These are phyloP conservation scores for Emmonsia crescens DNA, from an alignment of 2,329 filamentous ascomycete genomes.

Conservation along the genomic window DNA sequence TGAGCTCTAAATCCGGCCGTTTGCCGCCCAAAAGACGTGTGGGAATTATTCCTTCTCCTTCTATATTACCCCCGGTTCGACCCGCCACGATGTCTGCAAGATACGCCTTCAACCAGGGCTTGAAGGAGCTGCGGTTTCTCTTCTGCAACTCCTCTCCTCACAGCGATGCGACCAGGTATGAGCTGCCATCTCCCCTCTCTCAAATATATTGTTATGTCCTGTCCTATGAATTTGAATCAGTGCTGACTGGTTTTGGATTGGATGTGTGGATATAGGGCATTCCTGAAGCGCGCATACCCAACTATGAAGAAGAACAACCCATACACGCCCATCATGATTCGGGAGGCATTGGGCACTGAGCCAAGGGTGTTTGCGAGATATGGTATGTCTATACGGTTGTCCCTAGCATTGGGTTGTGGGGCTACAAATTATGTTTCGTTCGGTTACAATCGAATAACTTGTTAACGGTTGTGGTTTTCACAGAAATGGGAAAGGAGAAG, in stretches of 20 bases:
- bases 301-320: slow-evolving; percentile 99
- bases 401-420: neutral
- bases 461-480: neutral
- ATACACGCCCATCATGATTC: slow-evolving; percentile 81
- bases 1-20: slow-evolving; percentile 4
- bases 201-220: neutral
- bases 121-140: slow-evolving; percentile 94
- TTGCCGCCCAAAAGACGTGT: neutral
- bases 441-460: neutral
- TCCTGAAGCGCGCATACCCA: slow-evolving; percentile 83
- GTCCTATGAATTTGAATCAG: neutral
- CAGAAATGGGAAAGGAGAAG: slow-evolving; percentile 60
- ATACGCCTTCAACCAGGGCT: slow-evolving; percentile 77
- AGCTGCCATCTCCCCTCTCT: neutral
- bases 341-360: slow-evolving; percentile 74
- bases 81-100: slow-evolving; percentile 65
- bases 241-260: neutral
- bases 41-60: neutral
- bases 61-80: slow-evolving; percentile 1
- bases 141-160: slow-evolving; percentile 92
- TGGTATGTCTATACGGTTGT: slow-evolving; percentile 44
- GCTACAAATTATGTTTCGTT: neutral
- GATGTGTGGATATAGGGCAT: slow-evolving; percentile 44
- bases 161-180: slow-evolving; percentile 78
- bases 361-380: slow-evolving; percentile 89